A percentile compares a stretch with the other conserved stretches of the same genome.
phyloP scores from a whole-genome alignment of 1,284 basidiomycete species.

The Apiotrichum porosum region DNA sequence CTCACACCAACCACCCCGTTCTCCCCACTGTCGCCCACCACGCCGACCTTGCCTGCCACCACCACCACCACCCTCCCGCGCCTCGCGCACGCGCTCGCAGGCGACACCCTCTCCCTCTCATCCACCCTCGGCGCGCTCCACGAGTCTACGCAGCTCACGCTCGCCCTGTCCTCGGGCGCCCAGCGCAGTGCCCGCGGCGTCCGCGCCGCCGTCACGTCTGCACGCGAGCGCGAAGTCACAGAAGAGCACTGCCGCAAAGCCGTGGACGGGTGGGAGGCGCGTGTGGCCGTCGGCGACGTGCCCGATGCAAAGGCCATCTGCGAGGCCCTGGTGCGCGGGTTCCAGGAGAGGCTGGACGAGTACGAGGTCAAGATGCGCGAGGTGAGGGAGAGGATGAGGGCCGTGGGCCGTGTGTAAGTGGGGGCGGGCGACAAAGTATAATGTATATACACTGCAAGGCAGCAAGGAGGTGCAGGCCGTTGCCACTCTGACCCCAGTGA shows the following conservation, averaged over 20 bases:
- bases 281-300: not conserved
- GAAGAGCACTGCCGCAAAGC: slow-evolving; percentile 10
- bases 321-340: slow-evolving; percentile 6
- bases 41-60: not conserved
- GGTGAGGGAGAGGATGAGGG: not conserved
- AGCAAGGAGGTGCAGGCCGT: too few species aligned
- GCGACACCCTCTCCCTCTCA: not conserved
- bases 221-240: slow-evolving; percentile 6
- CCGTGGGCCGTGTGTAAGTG: too few species aligned
- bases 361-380: not conserved
- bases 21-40: not conserved
- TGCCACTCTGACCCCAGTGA: too few species aligned
- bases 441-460: too few species aligned
- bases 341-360: slow-evolving; percentile 9
- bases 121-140: not conserved
- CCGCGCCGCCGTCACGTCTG: slow-evolving; percentile 2
- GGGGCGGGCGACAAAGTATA: too few species aligned
- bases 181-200: slow-evolving; percentile 5
- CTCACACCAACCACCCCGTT: too few species aligned
- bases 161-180: slow-evolving; percentile 1
- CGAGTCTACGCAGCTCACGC: not conserved
- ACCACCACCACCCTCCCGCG: not conserved
- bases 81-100: not conserved
- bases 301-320: slow-evolving; percentile 1
- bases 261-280: slow-evolving; percentile 11